Percentiles rank a stretch among this genome's conserved stretches.
These are phyloP conservation scores for Mycena galopus DNA, from an alignment of 768 basidiomycete species.

Conservation along the genomic window DNA sequence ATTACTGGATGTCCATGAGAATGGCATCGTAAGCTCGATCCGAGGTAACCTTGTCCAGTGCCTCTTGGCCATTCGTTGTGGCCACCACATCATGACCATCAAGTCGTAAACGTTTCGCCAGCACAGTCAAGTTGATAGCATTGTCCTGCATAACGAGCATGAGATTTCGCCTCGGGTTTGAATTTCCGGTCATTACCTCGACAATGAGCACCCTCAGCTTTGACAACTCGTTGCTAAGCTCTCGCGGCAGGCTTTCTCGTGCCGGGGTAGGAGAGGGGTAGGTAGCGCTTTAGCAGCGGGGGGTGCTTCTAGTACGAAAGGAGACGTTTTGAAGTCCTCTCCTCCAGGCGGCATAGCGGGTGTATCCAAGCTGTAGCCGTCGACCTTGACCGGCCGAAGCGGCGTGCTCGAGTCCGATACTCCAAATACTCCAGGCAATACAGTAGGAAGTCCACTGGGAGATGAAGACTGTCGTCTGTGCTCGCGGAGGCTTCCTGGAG, in stretches of 20 bases:
- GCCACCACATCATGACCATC: constrained; percentile 76
- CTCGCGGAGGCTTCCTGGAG: constrained; percentile 4
- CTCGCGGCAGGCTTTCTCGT: not conserved
- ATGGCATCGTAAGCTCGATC: constrained; percentile 79
- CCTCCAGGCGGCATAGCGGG: constrained; percentile 22
- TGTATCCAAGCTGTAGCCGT: constrained; percentile 39
- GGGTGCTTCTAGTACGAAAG: not conserved
- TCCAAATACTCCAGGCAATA: constrained; percentile 40
- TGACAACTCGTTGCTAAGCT: constrained; percentile 28
- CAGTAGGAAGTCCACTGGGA: too few species aligned
- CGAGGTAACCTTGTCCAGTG: constrained; percentile 66
- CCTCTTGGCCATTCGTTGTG: constrained; percentile 83
- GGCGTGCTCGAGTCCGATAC: constrained; percentile 46
- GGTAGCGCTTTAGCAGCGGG: not conserved
- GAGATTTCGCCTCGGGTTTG: not conserved
- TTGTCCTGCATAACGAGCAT: constrained; percentile 66
- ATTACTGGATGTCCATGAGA: constrained; percentile 89
- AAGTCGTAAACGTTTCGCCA: constrained; percentile 74
- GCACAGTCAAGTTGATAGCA: constrained; percentile 77
- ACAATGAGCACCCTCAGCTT: constrained; percentile 71
- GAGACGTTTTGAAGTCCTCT: not conserved
- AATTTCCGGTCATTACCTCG: constrained; percentile 62
- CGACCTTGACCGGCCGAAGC: constrained; percentile 53
- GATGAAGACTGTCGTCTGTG: constrained; percentile 14
- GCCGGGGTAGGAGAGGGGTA: constrained; percentile 4